Base-by-base conservation (phyloP, 768 basidiomycete species). In the Termitomyces sp. region DNA sequence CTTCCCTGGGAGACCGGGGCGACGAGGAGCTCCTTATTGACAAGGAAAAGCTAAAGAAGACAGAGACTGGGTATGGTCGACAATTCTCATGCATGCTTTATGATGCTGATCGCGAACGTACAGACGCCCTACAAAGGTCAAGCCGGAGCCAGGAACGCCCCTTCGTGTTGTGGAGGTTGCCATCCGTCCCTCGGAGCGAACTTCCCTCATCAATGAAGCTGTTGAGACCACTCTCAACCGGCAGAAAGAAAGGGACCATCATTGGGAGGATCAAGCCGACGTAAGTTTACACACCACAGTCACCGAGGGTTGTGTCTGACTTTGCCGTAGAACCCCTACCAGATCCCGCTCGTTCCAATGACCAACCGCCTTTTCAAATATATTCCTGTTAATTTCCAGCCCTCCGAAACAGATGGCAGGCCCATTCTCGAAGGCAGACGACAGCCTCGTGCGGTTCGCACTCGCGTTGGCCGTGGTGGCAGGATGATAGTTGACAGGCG, bases 191-290 rank as follows among this genome's bases (percentile, higher is more conserved):
- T 86, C 78, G 71, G 89, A 92, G 61, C 86, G 92, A 34, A 75
- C 81, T 52, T 77, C 78, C 1, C 74, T 79, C 11, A 88, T 94
- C 63, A 81, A 77, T 60, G 80, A 79, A 50, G 81, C 82, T 69
- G 82, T 89, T 70, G 91, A 88, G 68, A 78, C 78, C n/a, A 79
- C 83, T 49, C 72, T 89, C 69, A 77, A 72, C 31, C 77, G 77
- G 53, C 86, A 88, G 71, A 89, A 87, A 70, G 90, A 94, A 53
- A 73, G 80, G 52, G 91, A 95, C 67, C 82, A 87, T 53, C 82
- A 86, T 54, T 96, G 93, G 88, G 95, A 96, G 66, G 95, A 98
- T 69, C 78, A 81, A 56, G 81, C 92, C 64, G 95, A 97, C 73
- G 91, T 93, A 69, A 70, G 83, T 73, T 2, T 53, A 25, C 31